Percentiles rank a stretch among this genome's conserved stretches.
These are phyloP conservation scores for Amanita molliuscula DNA, from an alignment of 768 basidiomycete species.

Conservation along the genomic window DNA sequence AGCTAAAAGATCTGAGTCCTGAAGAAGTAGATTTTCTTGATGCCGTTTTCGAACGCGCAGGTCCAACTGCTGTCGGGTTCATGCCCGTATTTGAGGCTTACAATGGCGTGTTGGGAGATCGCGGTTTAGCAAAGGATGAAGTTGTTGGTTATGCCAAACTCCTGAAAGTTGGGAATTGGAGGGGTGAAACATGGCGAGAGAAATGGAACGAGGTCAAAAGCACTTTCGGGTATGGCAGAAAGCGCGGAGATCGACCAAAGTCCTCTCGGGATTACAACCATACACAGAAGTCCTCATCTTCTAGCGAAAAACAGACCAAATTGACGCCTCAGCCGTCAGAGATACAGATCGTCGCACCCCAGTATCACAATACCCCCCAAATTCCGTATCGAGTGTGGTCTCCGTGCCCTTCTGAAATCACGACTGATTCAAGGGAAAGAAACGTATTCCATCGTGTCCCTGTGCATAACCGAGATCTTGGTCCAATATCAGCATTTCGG, in stretches of 20 bases:
- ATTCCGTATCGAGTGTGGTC: not conserved
- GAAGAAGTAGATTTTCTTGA: conserved; percentile 66
- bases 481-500: not conserved
- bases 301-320: not conserved
- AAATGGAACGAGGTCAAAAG: conserved; percentile 71
- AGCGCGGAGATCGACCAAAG: not conserved
- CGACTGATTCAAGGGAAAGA: conserved; percentile 6
- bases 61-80: conserved; percentile 63
- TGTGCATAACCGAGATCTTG: conserved; percentile 3
- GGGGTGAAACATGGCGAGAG: conserved; percentile 69
- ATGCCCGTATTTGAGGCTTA: conserved; percentile 80
- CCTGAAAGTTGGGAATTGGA: conserved; percentile 73
- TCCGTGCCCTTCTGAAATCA: conserved; percentile 8
- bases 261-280: not conserved
- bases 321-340: not conserved
- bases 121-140: conserved; percentile 71
- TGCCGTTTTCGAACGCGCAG: conserved; percentile 60
- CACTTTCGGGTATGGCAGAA: not conserved
- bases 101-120: conserved; percentile 64
- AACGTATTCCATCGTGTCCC: conserved; percentile 8
- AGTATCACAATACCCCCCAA: conserved; percentile 22
- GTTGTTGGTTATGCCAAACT: conserved; percentile 76
- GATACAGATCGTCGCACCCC: not conserved
- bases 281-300: not conserved
- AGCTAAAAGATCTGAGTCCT: conserved; percentile 39